Evolutionary conservation across 2,329 filamentous ascomycete genomes (phyloP), one percentile per base, ranked within the genome.

Genomic region (Phyllosticta capitalensis): DNA sequence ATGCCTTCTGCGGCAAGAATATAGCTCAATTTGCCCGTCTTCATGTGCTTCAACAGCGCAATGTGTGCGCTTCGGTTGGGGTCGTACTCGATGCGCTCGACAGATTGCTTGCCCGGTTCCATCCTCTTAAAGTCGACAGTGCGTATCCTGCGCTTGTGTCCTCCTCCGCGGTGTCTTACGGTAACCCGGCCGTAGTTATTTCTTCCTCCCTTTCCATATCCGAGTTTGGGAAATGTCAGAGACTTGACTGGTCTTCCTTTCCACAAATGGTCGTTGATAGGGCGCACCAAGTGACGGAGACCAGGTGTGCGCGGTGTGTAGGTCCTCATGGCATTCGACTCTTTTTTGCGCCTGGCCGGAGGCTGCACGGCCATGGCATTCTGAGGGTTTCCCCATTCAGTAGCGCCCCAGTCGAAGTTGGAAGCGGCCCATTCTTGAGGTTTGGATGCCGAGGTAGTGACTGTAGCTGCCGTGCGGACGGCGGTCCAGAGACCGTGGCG

Each of bases 241-340:
- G 86, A 84, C 33, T 89, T 79, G 65, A 88, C 85, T 0, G 94
- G 90, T 60, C 91, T 82, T 61, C 94, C 94, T 76, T 95, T 96
- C 90, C 90, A 97, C 52, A 99, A 78, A 74, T 99, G 94, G 69
- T 96, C 91, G 75, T 97, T 97, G 75, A 96, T 87, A 14, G 94
- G 91, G 51, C 94, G 84, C 73, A 87, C 88, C 65, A 99, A 79
- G 82, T 99, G 94, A 68, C 94, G 86, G 61, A 95, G 75, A 81
- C 94, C 94, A 12, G 92, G 92, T 0, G 94, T 96, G 67, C 90
- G 86, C 38, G 94, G 94, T 73, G 89, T 97, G 75, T 96, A 99
- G 58, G 89, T 94, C 67, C 90, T 86, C 73, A 97, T 75, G 72
- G 62, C 78, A 74, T 62, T 71, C n/a, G 45, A 22, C 45, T 12